Evolutionary conservation across 1,284 basidiomycete species (phyloP).

Genomic region (Exobasidium rhododendri): DNA sequence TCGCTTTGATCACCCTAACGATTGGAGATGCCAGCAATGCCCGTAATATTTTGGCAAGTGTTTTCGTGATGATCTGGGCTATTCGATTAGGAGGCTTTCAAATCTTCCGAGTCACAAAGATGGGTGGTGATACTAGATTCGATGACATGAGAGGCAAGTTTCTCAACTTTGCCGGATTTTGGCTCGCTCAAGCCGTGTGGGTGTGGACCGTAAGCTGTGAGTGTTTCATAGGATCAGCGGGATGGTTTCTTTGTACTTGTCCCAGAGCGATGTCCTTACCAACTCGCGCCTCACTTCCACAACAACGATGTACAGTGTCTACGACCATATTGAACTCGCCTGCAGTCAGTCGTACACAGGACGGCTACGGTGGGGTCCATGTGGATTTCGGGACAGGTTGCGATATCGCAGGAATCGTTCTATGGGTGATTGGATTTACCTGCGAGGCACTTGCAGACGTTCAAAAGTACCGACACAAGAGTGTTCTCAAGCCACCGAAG

Average conservation of each 20-base stretch:
- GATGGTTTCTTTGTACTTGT: no score
- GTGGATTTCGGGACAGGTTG: constrained; percentile 44
- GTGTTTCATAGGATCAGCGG: no score
- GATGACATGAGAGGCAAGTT: constrained; percentile 50
- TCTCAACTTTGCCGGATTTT: constrained; percentile 31
- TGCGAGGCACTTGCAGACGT: constrained; percentile 66
- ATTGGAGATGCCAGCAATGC: constrained; percentile 59
- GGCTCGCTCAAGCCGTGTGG: constrained; percentile 45
- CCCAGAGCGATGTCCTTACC: no score
- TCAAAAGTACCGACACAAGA: constrained; percentile 60
- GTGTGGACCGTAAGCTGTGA: constrained; percentile 28
- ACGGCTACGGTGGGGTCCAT: constrained; percentile 24
- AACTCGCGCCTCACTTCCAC: no score
- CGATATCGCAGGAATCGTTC: constrained; percentile 68
- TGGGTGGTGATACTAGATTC: constrained; percentile 48
- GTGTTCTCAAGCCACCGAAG: constrained; percentile 28
- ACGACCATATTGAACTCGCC: constrained; percentile 44
- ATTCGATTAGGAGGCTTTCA: constrained; percentile 46
- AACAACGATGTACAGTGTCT: constrained; percentile 33
- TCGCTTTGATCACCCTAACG: constrained; percentile 38
- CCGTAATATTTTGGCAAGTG: constrained; percentile 62
- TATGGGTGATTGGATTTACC: constrained; percentile 66
- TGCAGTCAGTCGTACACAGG: constrained; percentile 20
- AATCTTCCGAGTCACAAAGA: constrained; percentile 48
- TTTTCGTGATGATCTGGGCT: constrained; percentile 61